Base-by-base conservation (phyloP, 2,329 filamentous ascomycete genomes). In the Aspergillus sp. region DNA sequence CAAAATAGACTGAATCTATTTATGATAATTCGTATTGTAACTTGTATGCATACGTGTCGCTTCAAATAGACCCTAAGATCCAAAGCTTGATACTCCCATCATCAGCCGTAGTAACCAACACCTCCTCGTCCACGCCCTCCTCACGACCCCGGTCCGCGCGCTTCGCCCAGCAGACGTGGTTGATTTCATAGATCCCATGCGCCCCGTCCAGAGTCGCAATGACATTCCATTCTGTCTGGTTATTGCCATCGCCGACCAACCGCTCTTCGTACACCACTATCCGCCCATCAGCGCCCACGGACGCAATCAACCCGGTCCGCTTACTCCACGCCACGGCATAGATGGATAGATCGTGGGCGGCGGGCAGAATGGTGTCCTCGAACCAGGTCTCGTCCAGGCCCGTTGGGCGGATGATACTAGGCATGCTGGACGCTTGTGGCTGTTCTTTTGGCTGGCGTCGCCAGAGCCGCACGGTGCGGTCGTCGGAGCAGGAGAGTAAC, bases 181-280 rank as follows among this genome's bases (percentile, higher is more conserved):
- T 98, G 53, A 97, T 78, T 69, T 98, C 93, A 61, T 91, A 96
- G 2, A 94, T 87, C 1, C 88, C 90, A 64, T 98, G 93, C 2
- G 84, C 87, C 32, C 83, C 83, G 42, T 83, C 75, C 1, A 86
- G 62, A n/a, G 79, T 78, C 0, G 81, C 80, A 10, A 94, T 61
- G 3, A 91, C 68, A 5, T 75, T 73, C 93, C 93, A 97, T 19
- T 19, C 19, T 19, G 19, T 19, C 19, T 19, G 19, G 19, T 19
- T 19, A 19, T 19, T 2, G 19, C 19, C 19, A 19, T 19, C 19
- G 19, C 19, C 34, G 7, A 58, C 56, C 50, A 74, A 70, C 12
- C 64, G 64, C 65, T 94, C 90, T 50, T 79, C 76, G 61, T 95
- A 97, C 2, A 97, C 68, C 3, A 83, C 83, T 48, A 96, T 76